Percentiles rank a stretch among this genome's conserved stretches.
phyloP scores from a whole-genome alignment of 768 basidiomycete genomes.

The Suillus sp. region DNA sequence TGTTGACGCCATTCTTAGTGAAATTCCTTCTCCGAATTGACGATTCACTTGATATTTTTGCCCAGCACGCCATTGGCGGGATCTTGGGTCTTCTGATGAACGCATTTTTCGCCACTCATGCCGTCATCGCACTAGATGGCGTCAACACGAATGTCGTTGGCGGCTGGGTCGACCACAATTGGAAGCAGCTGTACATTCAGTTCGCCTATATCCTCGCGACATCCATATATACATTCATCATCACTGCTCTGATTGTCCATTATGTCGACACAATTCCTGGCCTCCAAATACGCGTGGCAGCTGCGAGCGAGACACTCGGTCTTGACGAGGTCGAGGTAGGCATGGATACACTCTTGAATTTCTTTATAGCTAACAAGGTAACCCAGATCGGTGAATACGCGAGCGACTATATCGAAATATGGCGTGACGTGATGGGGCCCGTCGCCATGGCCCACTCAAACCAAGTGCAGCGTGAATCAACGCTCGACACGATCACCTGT shows the following conservation, averaged over 20 bases:
- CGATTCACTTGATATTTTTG: slow-evolving; percentile 91
- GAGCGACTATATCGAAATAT: slow-evolving; percentile 68
- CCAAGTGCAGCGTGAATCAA: slow-evolving; percentile 10
- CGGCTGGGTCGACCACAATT: slow-evolving; percentile 77
- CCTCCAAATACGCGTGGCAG: slow-evolving; percentile 53
- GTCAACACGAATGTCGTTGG: slow-evolving; percentile 54
- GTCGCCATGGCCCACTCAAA: slow-evolving; percentile 26
- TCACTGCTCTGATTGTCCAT: slow-evolving; percentile 64
- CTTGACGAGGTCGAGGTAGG: slow-evolving; percentile 74
- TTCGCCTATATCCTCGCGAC: slow-evolving; percentile 62
- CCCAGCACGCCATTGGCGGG: slow-evolving; percentile 89
- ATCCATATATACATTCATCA: slow-evolving; percentile 59
- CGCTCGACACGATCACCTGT: slow-evolving; percentile 14
- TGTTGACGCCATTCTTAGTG: slow-evolving; percentile 42
- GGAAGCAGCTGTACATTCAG: slow-evolving; percentile 83
- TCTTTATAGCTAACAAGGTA: slow-evolving; percentile 7
- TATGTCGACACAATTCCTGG: slow-evolving; percentile 59
- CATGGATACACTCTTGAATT: neutral
- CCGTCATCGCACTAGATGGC: slow-evolving; percentile 69
- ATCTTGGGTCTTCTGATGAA: slow-evolving; percentile 76
- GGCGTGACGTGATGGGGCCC: slow-evolving; percentile 64
- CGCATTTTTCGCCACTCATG: slow-evolving; percentile 70
- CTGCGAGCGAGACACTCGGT: slow-evolving; percentile 59
- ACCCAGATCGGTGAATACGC: slow-evolving; percentile 68
- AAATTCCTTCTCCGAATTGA: slow-evolving; percentile 77